Evolutionary conservation across 495 filamentous ascomycete genomes (phyloP).

Genomic region (Neurospora africana): DNA sequence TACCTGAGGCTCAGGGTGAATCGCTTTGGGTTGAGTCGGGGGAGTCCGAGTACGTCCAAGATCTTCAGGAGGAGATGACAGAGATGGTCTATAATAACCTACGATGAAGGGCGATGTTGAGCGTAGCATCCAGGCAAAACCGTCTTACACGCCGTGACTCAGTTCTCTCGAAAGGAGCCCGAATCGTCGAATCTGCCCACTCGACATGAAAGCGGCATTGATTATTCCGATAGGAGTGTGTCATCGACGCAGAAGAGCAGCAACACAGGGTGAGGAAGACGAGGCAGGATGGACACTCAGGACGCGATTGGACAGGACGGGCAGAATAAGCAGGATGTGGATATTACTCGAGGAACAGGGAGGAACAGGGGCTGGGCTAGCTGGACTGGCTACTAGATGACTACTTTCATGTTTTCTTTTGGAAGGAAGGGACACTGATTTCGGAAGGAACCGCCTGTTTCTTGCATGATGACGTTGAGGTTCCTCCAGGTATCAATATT

Average conservation of each 20-base stretch:
- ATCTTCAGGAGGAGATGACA: not conserved
- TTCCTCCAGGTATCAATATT: not conserved
- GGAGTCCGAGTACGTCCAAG: not conserved
- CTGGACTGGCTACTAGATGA: not conserved
- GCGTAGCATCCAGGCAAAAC: not conserved
- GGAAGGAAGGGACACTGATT: not conserved
- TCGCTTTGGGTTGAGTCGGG: not conserved
- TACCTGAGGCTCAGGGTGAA: not conserved
- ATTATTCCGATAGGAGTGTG: not conserved
- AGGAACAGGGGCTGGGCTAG: not conserved
- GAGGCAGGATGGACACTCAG: not conserved
- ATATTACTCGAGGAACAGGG: not conserved
- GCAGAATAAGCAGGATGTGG: not conserved
- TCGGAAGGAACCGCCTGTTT: not conserved
- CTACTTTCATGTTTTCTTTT: not conserved
- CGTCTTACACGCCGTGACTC: not conserved
- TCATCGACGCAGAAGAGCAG: not conserved
- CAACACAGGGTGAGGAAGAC: not conserved
- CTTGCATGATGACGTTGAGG: not conserved
- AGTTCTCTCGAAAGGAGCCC: not conserved
- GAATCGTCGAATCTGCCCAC: not conserved
- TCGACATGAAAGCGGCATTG: not conserved
- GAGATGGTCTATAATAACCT: not conserved
- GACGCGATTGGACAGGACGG: not conserved
- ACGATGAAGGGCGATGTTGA: not conserved